phyloP scores from a whole-genome alignment of 352 stramenopile genomes.

The Aphanomyces stellatus region DNA sequence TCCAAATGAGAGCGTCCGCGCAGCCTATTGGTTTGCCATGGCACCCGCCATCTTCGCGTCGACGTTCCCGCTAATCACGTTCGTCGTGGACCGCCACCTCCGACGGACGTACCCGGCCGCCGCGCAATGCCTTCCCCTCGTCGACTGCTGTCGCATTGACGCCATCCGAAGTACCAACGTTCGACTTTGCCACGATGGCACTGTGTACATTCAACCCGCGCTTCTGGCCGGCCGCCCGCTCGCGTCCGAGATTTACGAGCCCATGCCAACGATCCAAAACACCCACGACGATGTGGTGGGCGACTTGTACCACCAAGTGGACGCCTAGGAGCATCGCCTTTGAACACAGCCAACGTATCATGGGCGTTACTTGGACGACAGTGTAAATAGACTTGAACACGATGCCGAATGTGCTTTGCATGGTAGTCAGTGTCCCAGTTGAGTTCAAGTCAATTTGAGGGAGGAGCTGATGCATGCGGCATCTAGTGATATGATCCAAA shows the following conservation, averaged over 20 bases:
- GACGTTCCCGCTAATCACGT: conserved; percentile 56
- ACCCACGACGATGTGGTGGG: background rate
- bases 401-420: too few relatives aligned
- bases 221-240: background rate
- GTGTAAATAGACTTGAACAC: too few relatives aligned
- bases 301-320: too few relatives aligned
- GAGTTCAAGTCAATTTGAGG: too few relatives aligned
- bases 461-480: too few relatives aligned
- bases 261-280: background rate
- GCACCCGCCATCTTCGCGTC: conserved; percentile 46
- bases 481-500: too few relatives aligned
- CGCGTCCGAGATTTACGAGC: background rate
- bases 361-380: too few relatives aligned
- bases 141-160: conserved; percentile 68
- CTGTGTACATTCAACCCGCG: background rate
- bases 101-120: conserved; percentile 53
- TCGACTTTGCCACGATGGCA: background rate
- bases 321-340: too few relatives aligned
- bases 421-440: too few relatives aligned
- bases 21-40: conserved; percentile 32
- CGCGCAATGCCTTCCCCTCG: conserved; percentile 55
- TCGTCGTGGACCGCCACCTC: conserved; percentile 62
- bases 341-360: too few relatives aligned
- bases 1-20: background rate
- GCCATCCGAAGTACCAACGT: conserved; percentile 19